A percentile compares a stretch with the other conserved stretches of the same genome.
phyloP scores from a whole-genome alignment of 768 basidiomycete genomes.

The Tremella yokohamensis region DNA sequence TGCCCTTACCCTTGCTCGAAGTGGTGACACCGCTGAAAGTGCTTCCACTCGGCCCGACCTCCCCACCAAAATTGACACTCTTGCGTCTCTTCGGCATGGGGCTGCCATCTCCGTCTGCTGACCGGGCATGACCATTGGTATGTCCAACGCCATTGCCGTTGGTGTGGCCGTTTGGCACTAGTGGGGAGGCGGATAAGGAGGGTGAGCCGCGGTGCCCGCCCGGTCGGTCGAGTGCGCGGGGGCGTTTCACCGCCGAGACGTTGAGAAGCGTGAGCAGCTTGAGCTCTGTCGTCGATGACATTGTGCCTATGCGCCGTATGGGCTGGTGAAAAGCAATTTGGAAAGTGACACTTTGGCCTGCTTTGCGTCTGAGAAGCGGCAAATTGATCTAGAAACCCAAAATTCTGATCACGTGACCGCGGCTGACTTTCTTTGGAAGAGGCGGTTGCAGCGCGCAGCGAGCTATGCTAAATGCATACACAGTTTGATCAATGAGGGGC shows the following conservation, averaged over 20 bases:
- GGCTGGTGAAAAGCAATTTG: too few relatives aligned
- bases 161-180: conserved; percentile 50
- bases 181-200: conserved; percentile 4
- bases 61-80: conserved; percentile 46
- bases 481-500: background rate
- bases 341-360: too few relatives aligned
- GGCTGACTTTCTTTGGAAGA: too few relatives aligned
- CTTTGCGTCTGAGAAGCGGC: too few relatives aligned
- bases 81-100: conserved; percentile 38
- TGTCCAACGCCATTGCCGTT: conserved; percentile 59
- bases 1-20: conserved; percentile 19
- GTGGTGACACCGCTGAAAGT: conserved; percentile 25
- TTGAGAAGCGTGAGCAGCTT: conserved; percentile 83
- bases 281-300: conserved; percentile 45
- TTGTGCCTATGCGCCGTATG: background rate
- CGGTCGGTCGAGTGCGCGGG: conserved; percentile 41
- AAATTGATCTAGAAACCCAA: too few relatives aligned
- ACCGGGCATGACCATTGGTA: background rate
- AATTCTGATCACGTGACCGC: too few relatives aligned
- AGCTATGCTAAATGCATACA: too few relatives aligned
- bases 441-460: background rate
- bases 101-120: background rate
- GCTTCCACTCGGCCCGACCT: conserved; percentile 50
- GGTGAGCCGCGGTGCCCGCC: conserved; percentile 41
- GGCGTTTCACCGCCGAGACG: conserved; percentile 70